Evolutionary conservation across 176 grass and related monocot genomes (phyloP), one percentile per base, ranked within the genome.

Genomic region (Aechmea fasciata): DNA sequence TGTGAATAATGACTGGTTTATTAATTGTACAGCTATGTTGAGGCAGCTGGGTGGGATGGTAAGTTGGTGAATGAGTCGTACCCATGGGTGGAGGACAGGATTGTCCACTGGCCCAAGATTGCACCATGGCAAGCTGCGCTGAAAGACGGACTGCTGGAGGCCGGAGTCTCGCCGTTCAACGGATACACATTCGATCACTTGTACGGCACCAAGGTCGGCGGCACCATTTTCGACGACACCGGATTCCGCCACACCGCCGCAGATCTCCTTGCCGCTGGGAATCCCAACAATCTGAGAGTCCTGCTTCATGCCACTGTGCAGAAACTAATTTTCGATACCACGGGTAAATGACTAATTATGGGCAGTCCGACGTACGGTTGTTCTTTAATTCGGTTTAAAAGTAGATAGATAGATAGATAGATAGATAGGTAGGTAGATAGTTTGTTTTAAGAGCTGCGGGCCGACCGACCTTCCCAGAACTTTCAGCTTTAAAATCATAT

Each of bases 201-300:
- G 71, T 82, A 67, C 67, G 91, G 91, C 13, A 96, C 91, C 54
- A 96, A 96, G 71, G 84, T 96, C 68, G 91, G 87, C 1, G 91
- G 91, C 49, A 96, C 80, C 71, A 96, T 87, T 63, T 96, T 96
- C 75, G 81, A 82, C 12, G 78, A 77, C 59, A 87, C 80, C 9
- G 91, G 91, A 23, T 90, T 80, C 64, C 91, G 91, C 55, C 91
- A 84, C 78, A 96, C 91, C 1, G 87, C 91, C 28, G 91, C 87
- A 0, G 91, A 96, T 62, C 80, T 96, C 48, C 91, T 96, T 55
- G 87, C 77, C 52, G 84, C 84, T 51, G 91, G 87, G 66, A 73
- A 96, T 14, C 73, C 72, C 41, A 57, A 55, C 28, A 96, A 96
- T 54, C 73, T 96, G 12, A 79, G 47, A 14, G 91, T 96, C 48